Percentiles rank a stretch among this genome's conserved stretches.
Evolutionary conservation across 2,329 filamentous ascomycete genomes (phyloP).

Genomic region (Penicillium sp.): DNA sequence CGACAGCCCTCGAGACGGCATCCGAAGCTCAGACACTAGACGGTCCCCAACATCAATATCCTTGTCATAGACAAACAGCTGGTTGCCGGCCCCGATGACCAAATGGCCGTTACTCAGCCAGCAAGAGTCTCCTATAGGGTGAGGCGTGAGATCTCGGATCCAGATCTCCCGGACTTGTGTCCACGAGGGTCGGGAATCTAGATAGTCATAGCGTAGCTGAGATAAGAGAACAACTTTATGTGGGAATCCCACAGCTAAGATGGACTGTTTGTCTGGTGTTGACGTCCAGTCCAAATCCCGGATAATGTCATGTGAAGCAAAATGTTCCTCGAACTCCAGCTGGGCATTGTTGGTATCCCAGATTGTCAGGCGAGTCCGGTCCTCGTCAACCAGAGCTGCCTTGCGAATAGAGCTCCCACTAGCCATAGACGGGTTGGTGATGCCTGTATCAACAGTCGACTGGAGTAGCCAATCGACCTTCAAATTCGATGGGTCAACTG

Average conservation of each 20-base stretch:
- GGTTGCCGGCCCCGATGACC: constrained; percentile 85
- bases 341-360: constrained; percentile 84
- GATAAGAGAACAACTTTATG: constrained; percentile 77
- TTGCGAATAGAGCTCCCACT: constrained; percentile 86
- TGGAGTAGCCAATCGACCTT: constrained; percentile 79
- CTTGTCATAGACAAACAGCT: constrained; percentile 80
- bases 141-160: constrained; percentile 76
- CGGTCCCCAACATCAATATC: constrained; percentile 64
- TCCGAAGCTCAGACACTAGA: constrained; percentile 55
- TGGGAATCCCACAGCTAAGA: constrained; percentile 89
- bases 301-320: constrained; percentile 69
- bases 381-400: constrained; percentile 73
- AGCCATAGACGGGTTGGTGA: constrained; percentile 69
- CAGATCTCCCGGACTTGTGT: constrained; percentile 77
- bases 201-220: constrained; percentile 87
- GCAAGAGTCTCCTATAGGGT: constrained; percentile 87
- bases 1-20: constrained; percentile 46
- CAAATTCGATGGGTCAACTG: constrained; percentile 59
- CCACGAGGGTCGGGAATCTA: constrained; percentile 88
- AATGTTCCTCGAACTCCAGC: constrained; percentile 76
- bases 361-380: constrained; percentile 74
- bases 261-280: constrained; percentile 82
- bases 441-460: constrained; percentile 74
- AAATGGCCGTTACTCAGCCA: constrained; percentile 86
- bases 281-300: constrained; percentile 92